Evolutionary conservation across 2,329 filamentous ascomycete genomes (phyloP).

Genomic region (Diaporthe sp.): DNA sequence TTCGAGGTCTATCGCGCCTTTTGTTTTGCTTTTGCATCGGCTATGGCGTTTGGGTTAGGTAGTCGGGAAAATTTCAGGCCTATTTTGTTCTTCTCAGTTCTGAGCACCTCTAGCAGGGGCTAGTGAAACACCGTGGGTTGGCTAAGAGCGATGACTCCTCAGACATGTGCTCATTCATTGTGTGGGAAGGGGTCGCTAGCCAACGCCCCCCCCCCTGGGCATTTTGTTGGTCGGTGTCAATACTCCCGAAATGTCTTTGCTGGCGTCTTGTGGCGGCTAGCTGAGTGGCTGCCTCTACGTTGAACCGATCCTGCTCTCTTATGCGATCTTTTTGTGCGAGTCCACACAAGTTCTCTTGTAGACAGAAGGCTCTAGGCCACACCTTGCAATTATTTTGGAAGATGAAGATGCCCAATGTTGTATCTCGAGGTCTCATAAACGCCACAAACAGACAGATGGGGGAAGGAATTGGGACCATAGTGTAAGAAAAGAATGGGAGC

Average conservation of each 20-base stretch:
- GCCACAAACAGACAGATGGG: too few species aligned
- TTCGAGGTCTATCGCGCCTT: background rate
- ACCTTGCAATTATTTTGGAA: background rate
- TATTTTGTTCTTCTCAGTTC: background rate
- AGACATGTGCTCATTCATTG: slow-evolving; percentile 2
- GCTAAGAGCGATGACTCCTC: background rate
- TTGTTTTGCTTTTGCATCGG: slow-evolving; percentile 40
- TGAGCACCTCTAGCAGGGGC: background rate
- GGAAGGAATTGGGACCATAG: background rate
- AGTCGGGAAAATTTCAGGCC: slow-evolving; percentile 26
- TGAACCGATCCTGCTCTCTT: background rate
- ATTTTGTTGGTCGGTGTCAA: background rate
- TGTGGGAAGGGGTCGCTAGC: background rate
- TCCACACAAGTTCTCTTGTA: background rate
- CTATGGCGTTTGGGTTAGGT: slow-evolving; percentile 42
- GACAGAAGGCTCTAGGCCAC: background rate
- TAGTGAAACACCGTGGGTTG: background rate
- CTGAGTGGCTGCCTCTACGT: background rate
- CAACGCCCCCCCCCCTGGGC: too few species aligned
- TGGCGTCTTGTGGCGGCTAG: background rate
- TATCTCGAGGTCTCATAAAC: background rate
- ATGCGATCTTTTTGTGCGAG: too few species aligned
- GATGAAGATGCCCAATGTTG: too few species aligned
- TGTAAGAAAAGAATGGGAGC: background rate
- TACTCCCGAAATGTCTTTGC: background rate